Evolutionary conservation across 371 early-diverging fungal genomes (phyloP).

Genomic region (Mucor racemosus): DNA sequence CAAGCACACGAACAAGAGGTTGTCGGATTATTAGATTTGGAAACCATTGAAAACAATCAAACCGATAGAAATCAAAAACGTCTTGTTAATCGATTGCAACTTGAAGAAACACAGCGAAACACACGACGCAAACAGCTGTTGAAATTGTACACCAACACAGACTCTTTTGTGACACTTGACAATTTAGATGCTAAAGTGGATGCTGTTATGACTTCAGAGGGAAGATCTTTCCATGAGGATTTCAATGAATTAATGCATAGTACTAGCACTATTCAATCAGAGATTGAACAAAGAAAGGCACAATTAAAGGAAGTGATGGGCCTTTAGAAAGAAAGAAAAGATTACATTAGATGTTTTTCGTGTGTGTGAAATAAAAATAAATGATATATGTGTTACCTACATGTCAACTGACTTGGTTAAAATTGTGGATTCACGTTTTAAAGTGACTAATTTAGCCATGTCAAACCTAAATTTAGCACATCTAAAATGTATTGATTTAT

Average conservation of each 20-base stretch:
- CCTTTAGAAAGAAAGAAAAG: slow-evolving; percentile 26
- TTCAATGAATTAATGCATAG: slow-evolving; percentile 40
- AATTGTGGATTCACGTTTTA: slow-evolving; percentile 15
- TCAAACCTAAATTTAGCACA: slow-evolving; percentile 13
- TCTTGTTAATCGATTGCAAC: slow-evolving; percentile 28
- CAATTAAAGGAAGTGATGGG: slow-evolving; percentile 50
- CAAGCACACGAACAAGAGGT: slow-evolving; percentile 42
- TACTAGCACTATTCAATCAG: slow-evolving; percentile 25
- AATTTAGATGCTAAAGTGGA: slow-evolving; percentile 50
- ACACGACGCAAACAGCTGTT: slow-evolving; percentile 38
- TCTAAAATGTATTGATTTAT: slow-evolving; percentile 2
- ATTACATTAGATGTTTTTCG: background rate
- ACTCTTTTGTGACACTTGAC: slow-evolving; percentile 50
- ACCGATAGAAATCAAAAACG: slow-evolving; percentile 29
- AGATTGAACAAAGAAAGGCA: slow-evolving; percentile 48
- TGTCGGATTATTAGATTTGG: slow-evolving; percentile 28
- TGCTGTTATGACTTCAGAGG: slow-evolving; percentile 29
- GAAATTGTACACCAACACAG: slow-evolving; percentile 38
- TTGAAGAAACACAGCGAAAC: slow-evolving; percentile 27
- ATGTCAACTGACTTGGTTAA: slow-evolving; percentile 15
- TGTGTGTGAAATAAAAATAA: slow-evolving; percentile 11
- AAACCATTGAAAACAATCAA: slow-evolving; percentile 9
- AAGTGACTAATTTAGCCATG: slow-evolving; percentile 16
- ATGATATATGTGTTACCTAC: slow-evolving; percentile 8
- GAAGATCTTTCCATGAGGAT: slow-evolving; percentile 28